phyloP scores from a whole-genome alignment of 805 yeast species.

The Kodamaea restingae region DNA sequence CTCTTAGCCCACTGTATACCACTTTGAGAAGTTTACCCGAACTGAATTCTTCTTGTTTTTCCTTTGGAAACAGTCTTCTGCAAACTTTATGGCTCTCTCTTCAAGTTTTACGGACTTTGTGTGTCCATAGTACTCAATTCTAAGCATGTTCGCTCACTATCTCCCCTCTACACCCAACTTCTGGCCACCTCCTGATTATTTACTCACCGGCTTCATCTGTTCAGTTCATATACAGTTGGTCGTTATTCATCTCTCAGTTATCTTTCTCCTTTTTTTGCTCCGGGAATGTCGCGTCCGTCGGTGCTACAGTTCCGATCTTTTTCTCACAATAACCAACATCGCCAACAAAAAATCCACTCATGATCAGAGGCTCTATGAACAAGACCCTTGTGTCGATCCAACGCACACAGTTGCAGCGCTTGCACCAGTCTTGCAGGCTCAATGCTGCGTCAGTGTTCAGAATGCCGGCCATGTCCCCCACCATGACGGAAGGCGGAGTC shows the following conservation, averaged over 20 bases:
- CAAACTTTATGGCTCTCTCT: too few species aligned
- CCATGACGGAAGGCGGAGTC: slow-evolving; percentile 95
- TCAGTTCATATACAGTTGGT: not conserved
- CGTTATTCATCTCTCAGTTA: not conserved
- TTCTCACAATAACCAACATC: not conserved
- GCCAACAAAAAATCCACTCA: slow-evolving; percentile 4
- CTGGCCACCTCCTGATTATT: too few species aligned
- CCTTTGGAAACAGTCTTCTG: too few species aligned
- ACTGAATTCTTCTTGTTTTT: too few species aligned
- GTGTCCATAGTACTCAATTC: too few species aligned
- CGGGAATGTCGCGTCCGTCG: slow-evolving; percentile 6
- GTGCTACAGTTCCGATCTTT: slow-evolving; percentile 3
- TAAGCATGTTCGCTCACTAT: too few species aligned
- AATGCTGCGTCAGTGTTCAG: slow-evolving; percentile 50
- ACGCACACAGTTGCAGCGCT: slow-evolving; percentile 17
- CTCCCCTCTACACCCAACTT: too few species aligned
- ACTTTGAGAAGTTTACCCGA: too few species aligned
- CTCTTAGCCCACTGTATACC: too few species aligned
- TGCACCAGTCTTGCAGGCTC: slow-evolving; percentile 26
- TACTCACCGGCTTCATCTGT: not conserved
- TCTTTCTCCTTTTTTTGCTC: not conserved
- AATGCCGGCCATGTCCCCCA: slow-evolving; percentile 99
- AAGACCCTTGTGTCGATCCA: slow-evolving; percentile 13
- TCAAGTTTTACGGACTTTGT: too few species aligned
- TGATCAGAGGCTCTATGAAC: slow-evolving; percentile 11